These are phyloP conservation scores for Pinus albicaulis DNA, from an alignment of 75 land plant genomes.

Conservation along the genomic window DNA sequence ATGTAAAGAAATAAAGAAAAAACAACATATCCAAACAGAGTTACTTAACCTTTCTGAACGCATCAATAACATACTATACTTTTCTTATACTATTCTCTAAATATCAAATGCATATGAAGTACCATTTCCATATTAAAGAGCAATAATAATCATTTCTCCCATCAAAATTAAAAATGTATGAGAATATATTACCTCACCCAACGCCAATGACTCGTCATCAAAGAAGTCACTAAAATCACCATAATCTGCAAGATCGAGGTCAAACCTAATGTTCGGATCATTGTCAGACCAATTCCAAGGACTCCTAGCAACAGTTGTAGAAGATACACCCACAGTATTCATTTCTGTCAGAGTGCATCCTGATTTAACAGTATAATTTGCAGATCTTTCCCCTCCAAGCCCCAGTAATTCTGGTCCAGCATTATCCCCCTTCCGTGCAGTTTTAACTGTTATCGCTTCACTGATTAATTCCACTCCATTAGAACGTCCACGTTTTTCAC, in stretches of 20 bases:
- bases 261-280: slow-evolving; percentile 56
- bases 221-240: slow-evolving; percentile 99
- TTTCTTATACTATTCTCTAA: too few relatives aligned
- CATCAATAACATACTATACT: too few relatives aligned
- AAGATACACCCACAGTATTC: slow-evolving; percentile 20
- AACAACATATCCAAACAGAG: too few relatives aligned
- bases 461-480: slow-evolving; percentile 15
- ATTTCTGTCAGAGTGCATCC: slow-evolving; percentile 22
- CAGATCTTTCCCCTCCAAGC: slow-evolving; percentile 6
- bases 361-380: slow-evolving; percentile 16
- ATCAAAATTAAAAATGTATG: background rate
- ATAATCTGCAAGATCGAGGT: slow-evolving; percentile 79
- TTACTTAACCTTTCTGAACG: too few relatives aligned
- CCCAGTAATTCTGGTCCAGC: slow-evolving; percentile 20
- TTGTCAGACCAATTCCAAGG: slow-evolving; percentile 81
- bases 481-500: slow-evolving; percentile 25
- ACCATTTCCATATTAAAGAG: background rate
- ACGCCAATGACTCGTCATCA: slow-evolving; percentile 83
- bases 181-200: slow-evolving; percentile 77
- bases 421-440: slow-evolving; percentile 21
- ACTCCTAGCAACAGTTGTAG: slow-evolving; percentile 42
- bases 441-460: slow-evolving; percentile 25
- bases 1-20: too few relatives aligned
- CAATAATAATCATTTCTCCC: background rate
- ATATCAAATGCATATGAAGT: too few relatives aligned